Base-by-base conservation (phyloP, 805 yeast species). In the Candida pseudofarinosa region DNA sequence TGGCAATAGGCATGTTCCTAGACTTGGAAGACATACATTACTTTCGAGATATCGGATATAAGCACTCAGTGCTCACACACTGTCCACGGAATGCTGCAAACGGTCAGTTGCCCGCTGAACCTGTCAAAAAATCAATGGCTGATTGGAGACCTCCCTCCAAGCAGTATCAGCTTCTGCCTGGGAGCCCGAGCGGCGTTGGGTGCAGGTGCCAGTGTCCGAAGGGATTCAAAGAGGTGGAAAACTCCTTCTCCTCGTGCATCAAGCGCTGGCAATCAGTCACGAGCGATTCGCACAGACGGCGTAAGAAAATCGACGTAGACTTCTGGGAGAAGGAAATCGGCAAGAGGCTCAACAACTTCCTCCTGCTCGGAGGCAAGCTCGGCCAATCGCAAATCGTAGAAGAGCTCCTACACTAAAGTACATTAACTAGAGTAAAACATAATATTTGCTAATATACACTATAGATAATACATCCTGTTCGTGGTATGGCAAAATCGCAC, bases 1-100 rank as follows among this genome's bases (percentile, higher is more conserved):
- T 93, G 17, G 98, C 95, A 0, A 78, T 85, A 4, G 91, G 88
- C 0, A 72, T 93, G 76, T 71, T 85, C 53, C 66, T 90, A 34
- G 73, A 84, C 45, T 61, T 81, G 2, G 67, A 76, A 2, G 87
- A 90, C 44, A 68, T 91, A 7, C 97, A 91, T 63, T 91, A 89
- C 63, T 91, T 91, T 65, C 69, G 97, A 48, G 97, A 91, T 56
- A 83, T 91, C 50, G 98, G 98, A 0, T 91, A 90, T 63, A 73
- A 79, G 43, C 97, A 91, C 59, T 77, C 91, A 0, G 77, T 84
- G 0, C 67, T 89, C 41, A 83, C 77, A 33, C 97, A 90, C 62
- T 90, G 97, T 69, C 97, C 97, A 0, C 47, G 47, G n/a, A 69
- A 70, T 39, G 52, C 85, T 1, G 77, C 76, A 3, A 52, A 54